Conservation (phyloP, 495 filamentous ascomycete genomes). For the Staphylotrichum tortipilum region DNA sequence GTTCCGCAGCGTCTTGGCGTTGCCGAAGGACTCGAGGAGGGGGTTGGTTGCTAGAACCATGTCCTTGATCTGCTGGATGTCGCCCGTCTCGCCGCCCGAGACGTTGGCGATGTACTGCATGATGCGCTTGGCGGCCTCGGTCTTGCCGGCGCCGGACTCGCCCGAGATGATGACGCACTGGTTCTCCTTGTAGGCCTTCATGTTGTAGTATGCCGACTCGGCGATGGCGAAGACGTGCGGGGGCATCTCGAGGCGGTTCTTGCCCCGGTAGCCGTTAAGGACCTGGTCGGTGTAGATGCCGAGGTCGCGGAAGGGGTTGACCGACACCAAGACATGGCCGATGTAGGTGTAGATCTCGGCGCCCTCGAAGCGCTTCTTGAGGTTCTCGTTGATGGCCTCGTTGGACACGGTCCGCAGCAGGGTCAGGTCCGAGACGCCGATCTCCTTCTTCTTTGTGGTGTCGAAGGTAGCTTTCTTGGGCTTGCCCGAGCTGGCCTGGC, state of each 20-base stretch:
- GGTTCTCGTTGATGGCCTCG: slow-evolving; percentile 97
- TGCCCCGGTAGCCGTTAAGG: slow-evolving; percentile 82
- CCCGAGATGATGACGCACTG: slow-evolving; percentile 99
- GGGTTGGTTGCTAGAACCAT: slow-evolving; percentile 99
- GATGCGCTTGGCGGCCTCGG: slow-evolving; percentile 96
- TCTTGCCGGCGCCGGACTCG: slow-evolving; percentile 97
- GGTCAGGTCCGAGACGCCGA: slow-evolving; percentile 95
- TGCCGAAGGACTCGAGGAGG: slow-evolving; percentile 93
- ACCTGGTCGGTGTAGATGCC: slow-evolving; percentile 96
- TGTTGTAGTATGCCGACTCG: slow-evolving; percentile 96
- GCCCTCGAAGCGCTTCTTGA: slow-evolving; percentile 95
- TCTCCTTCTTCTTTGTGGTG: slow-evolving; percentile 95
- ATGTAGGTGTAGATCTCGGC: slow-evolving; percentile 99
- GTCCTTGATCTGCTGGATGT: slow-evolving; percentile 96
- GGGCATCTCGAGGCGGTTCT: slow-evolving; percentile 91
- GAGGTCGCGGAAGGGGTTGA: slow-evolving; percentile 97
- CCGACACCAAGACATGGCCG: slow-evolving; percentile 97
- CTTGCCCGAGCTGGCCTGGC: slow-evolving; percentile 48
- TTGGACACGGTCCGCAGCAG: slow-evolving; percentile 97
- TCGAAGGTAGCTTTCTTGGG: slow-evolving; percentile 95
- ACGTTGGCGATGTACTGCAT: slow-evolving; percentile 99
- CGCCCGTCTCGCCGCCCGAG: slow-evolving; percentile 76
- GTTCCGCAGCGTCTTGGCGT: slow-evolving; percentile 94
- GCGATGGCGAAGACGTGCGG: slow-evolving; percentile 98
- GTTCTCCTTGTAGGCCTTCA: slow-evolving; percentile 99